Evolutionary conservation across 148 eudicot species (phyloP), one percentile per base, ranked within the genome.

Genomic region (Amaranthus palmeri): DNA sequence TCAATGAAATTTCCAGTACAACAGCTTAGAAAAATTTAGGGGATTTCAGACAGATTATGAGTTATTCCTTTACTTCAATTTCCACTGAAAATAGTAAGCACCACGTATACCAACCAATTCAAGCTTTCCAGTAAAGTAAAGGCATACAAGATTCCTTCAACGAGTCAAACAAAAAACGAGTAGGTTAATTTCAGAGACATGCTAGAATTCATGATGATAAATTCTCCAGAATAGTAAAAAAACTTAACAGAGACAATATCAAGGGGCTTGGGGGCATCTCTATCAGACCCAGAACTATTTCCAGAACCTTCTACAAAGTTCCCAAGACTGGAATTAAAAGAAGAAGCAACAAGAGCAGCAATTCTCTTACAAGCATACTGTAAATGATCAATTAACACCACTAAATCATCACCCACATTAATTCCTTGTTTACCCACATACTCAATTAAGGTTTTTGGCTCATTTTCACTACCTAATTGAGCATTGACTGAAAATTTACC

Each of bases 231-330:
- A 25, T 25, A 65, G 6, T 17, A n/a, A n/a, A 55, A 70, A 81
- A 52, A 25, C 88, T 0, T 68, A n/a, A 91, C 98, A 55, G 97
- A 86, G 48, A 91, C 87, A 41, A 95, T 85, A 69, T 95, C 98
- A 50, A 95, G 97, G 8, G 98, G 90, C 82, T 95, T 95, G 7
- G 97, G 93, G 44, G 88, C 84, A 89, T 95, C 97, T 73, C 97
- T 85, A 7, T 75, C 93, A n/a, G 85, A 75, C 54, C 79, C 81
- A 12, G 73, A 68, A 13, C 10, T 65, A 5, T 41, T 67, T 53
- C 36, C 77, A 47, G 81, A 74, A 51, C 54, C 82, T 70, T 67
- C 80, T 7, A 75, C 65, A 54, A 47, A 51, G 2, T 83, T 88
- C 10, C 78, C 85, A 54, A 89, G 86, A 46, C 69, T 77, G 10